Conservation (phyloP, 2,329 filamentous ascomycete genomes). For the Zalaria sp. region DNA sequence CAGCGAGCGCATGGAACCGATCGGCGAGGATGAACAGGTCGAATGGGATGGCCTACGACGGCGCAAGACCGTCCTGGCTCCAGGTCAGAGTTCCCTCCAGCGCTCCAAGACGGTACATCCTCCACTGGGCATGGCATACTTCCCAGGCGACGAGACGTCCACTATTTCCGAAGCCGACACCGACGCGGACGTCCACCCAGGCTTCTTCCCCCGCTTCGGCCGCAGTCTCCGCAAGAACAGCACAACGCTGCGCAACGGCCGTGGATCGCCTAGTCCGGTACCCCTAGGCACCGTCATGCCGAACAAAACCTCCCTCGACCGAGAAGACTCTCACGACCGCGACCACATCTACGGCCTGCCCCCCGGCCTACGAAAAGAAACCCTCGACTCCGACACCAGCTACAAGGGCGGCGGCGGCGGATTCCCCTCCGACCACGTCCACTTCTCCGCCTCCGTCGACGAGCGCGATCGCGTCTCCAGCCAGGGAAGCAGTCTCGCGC, state of each 20-base stretch:
- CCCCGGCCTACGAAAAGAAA: constrained; percentile 27
- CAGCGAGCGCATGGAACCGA: constrained; percentile 67
- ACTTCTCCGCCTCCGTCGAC: constrained; percentile 28
- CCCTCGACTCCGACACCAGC: constrained; percentile 36
- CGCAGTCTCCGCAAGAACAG: not conserved
- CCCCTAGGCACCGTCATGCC: constrained; percentile 22
- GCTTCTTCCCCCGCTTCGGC: constrained; percentile 24
- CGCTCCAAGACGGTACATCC: constrained; percentile 47
- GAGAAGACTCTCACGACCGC: constrained; percentile 11
- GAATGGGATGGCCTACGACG: constrained; percentile 88
- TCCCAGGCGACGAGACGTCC: constrained; percentile 54
- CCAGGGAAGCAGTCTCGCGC: constrained; percentile 29
- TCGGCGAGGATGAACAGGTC: constrained; percentile 64
- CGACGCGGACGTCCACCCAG: constrained; percentile 25
- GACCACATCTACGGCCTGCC: constrained; percentile 40
- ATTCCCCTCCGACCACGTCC: constrained; percentile 28
- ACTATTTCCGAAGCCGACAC: constrained; percentile 20
- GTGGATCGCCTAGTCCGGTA: constrained; percentile 14
- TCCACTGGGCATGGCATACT: constrained; percentile 75
- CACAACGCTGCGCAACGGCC: constrained; percentile 1
- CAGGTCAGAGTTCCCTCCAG: constrained; percentile 29
- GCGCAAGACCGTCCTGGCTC: constrained; percentile 44
- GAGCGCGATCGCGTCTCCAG: constrained; percentile 25
- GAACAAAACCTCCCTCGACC: constrained; percentile 8
- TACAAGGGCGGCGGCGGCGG: constrained; percentile 20